Conservation (phyloP, 106 monocot genomes). For the Dendrobium officinale region DNA sequence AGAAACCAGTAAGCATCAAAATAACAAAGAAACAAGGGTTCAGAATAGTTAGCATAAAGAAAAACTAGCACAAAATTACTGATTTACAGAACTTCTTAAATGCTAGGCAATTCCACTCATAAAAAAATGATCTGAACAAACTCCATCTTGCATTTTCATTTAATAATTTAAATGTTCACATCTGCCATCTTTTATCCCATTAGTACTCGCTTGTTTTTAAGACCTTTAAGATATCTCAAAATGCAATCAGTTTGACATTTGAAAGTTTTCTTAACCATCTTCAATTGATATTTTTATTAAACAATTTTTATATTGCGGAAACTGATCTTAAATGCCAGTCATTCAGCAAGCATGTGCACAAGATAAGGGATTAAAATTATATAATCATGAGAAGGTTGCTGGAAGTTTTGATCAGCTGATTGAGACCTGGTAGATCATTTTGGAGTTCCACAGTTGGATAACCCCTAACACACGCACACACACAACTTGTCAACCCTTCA, state of each 20-base stretch:
- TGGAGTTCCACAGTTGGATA: too few relatives aligned
- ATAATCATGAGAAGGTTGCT: not conserved
- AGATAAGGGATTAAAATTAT: not conserved
- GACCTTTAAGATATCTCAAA: not conserved
- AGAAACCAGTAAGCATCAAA: constrained; percentile 1
- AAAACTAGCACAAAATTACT: too few relatives aligned
- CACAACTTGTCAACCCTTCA: too few relatives aligned
- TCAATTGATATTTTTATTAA: too few relatives aligned
- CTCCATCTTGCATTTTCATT: not conserved
- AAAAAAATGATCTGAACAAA: not conserved
- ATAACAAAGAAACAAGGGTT: not conserved
- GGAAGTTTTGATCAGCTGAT: not conserved
- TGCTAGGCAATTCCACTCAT: not conserved
- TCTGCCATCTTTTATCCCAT: not conserved
- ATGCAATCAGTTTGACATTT: too few relatives aligned
- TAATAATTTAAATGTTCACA: not conserved
- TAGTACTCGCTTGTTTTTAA: not conserved
- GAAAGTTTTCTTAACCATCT: too few relatives aligned
- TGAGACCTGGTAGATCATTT: too few relatives aligned
- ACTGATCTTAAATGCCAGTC: too few relatives aligned
- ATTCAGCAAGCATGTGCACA: not conserved
- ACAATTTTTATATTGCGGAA: too few relatives aligned
- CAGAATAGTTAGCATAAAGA: too few relatives aligned
- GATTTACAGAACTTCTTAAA: not conserved
- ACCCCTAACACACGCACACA: too few relatives aligned